Evolutionary conservation across 257 asterid species (phyloP).

Genomic region (Nicotiana noctiflora): DNA sequence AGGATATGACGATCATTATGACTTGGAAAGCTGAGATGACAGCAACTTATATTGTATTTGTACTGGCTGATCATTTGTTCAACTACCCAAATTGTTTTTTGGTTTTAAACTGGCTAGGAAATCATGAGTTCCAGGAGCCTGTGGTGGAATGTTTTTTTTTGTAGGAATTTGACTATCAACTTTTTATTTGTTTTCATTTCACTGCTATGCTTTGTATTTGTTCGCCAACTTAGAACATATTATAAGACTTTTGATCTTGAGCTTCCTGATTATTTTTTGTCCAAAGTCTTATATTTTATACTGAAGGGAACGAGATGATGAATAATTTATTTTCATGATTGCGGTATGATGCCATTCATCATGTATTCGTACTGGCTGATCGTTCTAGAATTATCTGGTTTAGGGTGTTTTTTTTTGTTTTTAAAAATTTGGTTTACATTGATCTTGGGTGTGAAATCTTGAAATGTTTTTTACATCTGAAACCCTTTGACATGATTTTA

Average conservation of each 20-base stretch:
- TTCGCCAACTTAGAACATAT: background rate
- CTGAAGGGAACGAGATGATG: background rate
- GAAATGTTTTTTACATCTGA: background rate
- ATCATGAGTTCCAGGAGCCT: background rate
- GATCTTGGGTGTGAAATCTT: background rate
- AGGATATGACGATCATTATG: constrained; percentile 22
- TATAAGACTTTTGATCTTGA: background rate
- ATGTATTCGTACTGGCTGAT: constrained; percentile 18
- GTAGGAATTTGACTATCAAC: background rate
- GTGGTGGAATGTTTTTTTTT: background rate
- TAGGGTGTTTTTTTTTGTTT: background rate
- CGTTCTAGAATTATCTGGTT: background rate
- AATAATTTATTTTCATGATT: constrained; percentile 15
- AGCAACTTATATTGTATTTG: constrained; percentile 5
- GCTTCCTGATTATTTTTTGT: background rate
- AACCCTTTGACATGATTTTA: background rate
- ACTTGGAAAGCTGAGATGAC: constrained; percentile 8
- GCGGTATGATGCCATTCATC: constrained; percentile 9
- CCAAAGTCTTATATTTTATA: background rate
- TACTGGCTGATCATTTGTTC: constrained; percentile 10
- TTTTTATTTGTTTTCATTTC: background rate
- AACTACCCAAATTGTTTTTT: background rate
- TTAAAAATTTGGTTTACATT: background rate
- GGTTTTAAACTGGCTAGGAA: background rate
- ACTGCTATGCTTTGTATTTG: background rate